Evolutionary conservation across 345 rosid species (phyloP), one percentile per base, ranked within the genome.

Genomic region (Murraya paniculata): DNA sequence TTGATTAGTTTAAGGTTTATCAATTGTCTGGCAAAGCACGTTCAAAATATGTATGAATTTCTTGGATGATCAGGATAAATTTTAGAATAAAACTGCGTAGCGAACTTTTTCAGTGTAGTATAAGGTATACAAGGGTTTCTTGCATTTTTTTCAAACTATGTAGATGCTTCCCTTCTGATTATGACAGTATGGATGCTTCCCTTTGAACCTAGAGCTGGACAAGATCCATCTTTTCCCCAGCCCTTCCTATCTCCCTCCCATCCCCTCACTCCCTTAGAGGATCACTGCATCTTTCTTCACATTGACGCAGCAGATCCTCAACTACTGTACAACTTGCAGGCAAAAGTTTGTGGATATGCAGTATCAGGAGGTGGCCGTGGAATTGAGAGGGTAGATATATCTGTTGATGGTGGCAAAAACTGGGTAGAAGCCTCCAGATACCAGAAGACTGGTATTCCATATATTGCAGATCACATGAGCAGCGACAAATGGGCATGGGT

Each of bases 401-500:
- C 99, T 24, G 64, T 91, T 5, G 98, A 96, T 80, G 97, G 99
- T 57, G 97, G 99, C 41, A 91, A 89, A 86, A 91, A 81, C 77
- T 96, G 98, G 99, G 73, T 89, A 70, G 99, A 96, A 85, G 95
- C 98, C 53, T 85, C 85, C 25, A 94, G 92, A 83, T 87, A 53
- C 79, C 99, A 96, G 80, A 90, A 88, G 83, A 79, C 83, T 67
- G 95, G 90, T 30, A 18, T 77, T 72, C 76, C 84, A 19, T 96
- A 96, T 77, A 76, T 86, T 67, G 84, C 98, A 39, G 97, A 91
- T 79, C 88, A 87, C 77, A 53, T 38, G 58, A 79, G 68, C 79
- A 88, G 94, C 68, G 98, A 95, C 86, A 93, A 92, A 82, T 95
- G 99, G 99, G 96, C 98, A 3, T 95, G 98, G 99, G 97, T 92